Conservation (phyloP, 768 basidiomycete genomes). For the Trametes sanguinea region DNA sequence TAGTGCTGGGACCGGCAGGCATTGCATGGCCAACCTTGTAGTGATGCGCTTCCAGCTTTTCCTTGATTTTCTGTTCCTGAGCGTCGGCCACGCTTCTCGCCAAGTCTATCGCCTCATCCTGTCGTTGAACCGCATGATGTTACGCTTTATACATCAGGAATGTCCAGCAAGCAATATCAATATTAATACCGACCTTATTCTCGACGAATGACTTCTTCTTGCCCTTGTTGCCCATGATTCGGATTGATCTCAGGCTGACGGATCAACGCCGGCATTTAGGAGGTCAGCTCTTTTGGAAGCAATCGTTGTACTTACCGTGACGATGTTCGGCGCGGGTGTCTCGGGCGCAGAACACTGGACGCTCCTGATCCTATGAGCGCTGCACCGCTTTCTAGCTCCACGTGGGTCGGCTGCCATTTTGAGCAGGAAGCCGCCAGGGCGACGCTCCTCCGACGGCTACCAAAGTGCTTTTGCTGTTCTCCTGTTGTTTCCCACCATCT, state of each 20-base stretch:
- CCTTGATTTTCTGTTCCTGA: conserved; percentile 24
- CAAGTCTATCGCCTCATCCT: conserved; percentile 27
- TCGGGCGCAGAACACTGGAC: neutral
- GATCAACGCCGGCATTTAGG: neutral
- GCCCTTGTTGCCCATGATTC: conserved; percentile 1
- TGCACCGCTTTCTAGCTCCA: conserved; percentile 1
- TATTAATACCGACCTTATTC: conserved; percentile 19
- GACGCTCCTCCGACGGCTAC: neutral
- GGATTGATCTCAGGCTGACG: too few species aligned
- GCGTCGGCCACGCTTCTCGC: conserved; percentile 24
- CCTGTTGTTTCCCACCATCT: neutral
- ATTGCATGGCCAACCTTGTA: conserved; percentile 13
- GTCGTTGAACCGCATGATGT: neutral
- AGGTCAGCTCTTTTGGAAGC: neutral
- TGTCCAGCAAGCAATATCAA: too few species aligned
- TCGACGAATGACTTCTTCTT: conserved; percentile 26
- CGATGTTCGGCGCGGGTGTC: neutral
- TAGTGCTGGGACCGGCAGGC: conserved; percentile 8
- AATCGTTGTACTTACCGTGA: conserved; percentile 1
- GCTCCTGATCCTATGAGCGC: neutral
- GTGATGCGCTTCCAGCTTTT: conserved; percentile 20
- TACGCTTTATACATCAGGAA: too few species aligned
- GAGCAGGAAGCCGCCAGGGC: neutral
- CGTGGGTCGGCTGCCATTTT: neutral
- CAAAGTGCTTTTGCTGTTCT: neutral